Conservation (phyloP, 2,329 filamentous ascomycete genomes). For the Fusarium humuli region DNA sequence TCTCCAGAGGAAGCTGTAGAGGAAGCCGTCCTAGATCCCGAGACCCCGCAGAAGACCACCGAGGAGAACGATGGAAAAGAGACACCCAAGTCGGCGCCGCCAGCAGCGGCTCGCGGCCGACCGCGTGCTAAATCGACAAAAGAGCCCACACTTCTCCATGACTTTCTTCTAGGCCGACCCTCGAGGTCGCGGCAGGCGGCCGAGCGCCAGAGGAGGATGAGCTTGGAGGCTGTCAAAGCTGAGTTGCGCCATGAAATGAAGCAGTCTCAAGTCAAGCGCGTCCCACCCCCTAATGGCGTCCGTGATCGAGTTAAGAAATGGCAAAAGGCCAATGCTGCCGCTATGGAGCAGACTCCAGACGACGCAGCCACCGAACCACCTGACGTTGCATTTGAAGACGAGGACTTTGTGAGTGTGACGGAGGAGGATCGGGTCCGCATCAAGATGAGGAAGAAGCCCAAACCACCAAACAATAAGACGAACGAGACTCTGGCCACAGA, state of each 20-base stretch:
- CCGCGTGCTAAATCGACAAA: constrained; percentile 55
- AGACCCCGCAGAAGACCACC: constrained; percentile 38
- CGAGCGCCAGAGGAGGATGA: constrained; percentile 65
- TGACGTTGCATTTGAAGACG: constrained; percentile 69
- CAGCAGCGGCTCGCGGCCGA: constrained; percentile 50
- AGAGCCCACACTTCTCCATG: constrained; percentile 62
- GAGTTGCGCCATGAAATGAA: constrained; percentile 66
- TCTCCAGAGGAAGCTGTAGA: constrained; percentile 44
- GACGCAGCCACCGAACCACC: constrained; percentile 68
- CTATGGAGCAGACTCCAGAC: constrained; percentile 65
- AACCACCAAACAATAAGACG: constrained; percentile 50
- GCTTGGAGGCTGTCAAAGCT: constrained; percentile 69
- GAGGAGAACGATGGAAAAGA: constrained; percentile 35
- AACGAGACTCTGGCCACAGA: constrained; percentile 44
- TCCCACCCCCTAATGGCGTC: constrained; percentile 74
- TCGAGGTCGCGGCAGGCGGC: constrained; percentile 67
- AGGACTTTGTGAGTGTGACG: constrained; percentile 68
- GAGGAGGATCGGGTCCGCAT: constrained; percentile 71
- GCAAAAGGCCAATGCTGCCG: constrained; percentile 81
- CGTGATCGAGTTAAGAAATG: constrained; percentile 84
- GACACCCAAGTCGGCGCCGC: constrained; percentile 59
- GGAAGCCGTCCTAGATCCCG: constrained; percentile 40
- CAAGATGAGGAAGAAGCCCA: constrained; percentile 62
- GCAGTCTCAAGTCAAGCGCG: constrained; percentile 67
- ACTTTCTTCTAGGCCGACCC: constrained; percentile 69